phyloP scores from a whole-genome alignment of 2,329 filamentous ascomycete species.

The Berkeleyomyces rouxiae region DNA sequence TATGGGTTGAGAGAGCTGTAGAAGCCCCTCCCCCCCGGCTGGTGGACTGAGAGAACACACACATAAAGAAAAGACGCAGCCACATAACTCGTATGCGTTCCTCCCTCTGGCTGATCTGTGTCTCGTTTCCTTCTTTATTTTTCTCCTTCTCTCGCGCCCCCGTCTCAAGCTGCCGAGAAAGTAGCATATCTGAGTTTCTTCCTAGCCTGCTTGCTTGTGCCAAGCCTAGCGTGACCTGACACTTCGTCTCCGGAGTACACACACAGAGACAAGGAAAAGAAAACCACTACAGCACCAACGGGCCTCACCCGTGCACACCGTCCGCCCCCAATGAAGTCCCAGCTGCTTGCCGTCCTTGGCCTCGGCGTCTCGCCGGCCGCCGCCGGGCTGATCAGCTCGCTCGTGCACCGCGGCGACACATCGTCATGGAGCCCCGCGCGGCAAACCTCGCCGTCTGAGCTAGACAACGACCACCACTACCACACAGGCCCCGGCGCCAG shows the following conservation, averaged over 20 bases:
- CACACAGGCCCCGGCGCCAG: not conserved
- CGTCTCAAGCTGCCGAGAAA: too few species aligned
- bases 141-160: too few species aligned
- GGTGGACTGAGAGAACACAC: too few species aligned
- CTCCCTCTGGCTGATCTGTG: too few species aligned
- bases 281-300: not conserved
- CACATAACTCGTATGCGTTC: too few species aligned
- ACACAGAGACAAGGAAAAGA: not conserved
- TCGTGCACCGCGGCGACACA: conserved; percentile 16
- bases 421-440: conserved; percentile 19
- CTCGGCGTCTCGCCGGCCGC: conserved; percentile 14
- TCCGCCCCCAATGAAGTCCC: not conserved
- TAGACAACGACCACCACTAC: not conserved
- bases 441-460: conserved; percentile 17
- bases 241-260: not conserved
- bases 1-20: too few species aligned
- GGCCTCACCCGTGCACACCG: not conserved
- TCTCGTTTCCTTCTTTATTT: too few species aligned
- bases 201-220: too few species aligned
- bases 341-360: not conserved
- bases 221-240: too few species aligned
- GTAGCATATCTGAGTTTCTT: too few species aligned
- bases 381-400: conserved; percentile 16
- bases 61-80: not conserved
- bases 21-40: too few species aligned